Evolutionary conservation across 164 flowering plant genomes (phyloP).

Genomic region (Cinnamomum micranthum): DNA sequence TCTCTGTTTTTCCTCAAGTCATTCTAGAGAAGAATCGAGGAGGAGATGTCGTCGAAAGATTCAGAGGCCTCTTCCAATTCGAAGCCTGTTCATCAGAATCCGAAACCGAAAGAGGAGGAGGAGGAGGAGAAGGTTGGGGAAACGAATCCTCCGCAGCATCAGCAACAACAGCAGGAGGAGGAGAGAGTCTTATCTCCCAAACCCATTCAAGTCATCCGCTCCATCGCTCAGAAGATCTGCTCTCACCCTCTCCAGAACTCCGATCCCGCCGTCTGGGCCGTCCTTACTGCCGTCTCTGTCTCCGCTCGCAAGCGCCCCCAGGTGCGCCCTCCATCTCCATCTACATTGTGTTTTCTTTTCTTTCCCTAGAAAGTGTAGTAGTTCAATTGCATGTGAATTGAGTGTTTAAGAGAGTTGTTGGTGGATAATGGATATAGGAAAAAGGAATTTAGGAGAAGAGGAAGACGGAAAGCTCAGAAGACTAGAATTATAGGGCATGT

Average conservation of each 20-base stretch:
- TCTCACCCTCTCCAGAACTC: constrained; percentile 62
- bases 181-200: background rate
- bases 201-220: constrained; percentile 4
- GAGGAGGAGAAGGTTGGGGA: background rate
- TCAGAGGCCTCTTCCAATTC: background rate
- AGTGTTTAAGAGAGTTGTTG: too few species aligned
- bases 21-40: background rate
- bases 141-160: constrained; percentile 1
- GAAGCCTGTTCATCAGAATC: background rate
- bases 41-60: background rate
- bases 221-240: constrained; percentile 58
- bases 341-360: too few species aligned
- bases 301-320: constrained; percentile 77
- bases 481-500: too few species aligned
- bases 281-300: constrained; percentile 77
- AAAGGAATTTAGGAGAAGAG: too few species aligned
- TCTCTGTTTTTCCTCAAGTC: background rate
- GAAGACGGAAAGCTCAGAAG: too few species aligned
- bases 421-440: too few species aligned
- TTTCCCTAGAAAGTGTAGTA: too few species aligned
- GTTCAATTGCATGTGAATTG: too few species aligned
- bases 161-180: background rate
- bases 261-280: constrained; percentile 87
- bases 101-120: background rate
- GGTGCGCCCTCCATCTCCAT: constrained; percentile 32